Percentiles rank a stretch among this genome's conserved stretches.
These are phyloP conservation scores for Epipyxis sp. DNA, from an alignment of 108 stramenopile species.

Conservation along the genomic window DNA sequence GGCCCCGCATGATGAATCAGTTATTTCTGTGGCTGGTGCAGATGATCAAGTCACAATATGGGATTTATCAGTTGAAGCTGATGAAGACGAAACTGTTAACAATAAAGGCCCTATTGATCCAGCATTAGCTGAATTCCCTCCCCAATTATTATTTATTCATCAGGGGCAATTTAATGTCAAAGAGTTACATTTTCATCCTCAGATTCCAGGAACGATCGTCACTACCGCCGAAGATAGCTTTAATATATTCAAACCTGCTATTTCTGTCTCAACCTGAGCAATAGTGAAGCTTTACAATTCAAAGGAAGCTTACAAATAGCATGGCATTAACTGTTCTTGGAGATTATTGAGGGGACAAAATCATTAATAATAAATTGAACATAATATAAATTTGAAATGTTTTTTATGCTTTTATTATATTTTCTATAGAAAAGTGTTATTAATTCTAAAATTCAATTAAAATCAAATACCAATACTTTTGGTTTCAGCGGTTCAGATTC, in stretches of 20 bases:
- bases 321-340: too few relatives aligned
- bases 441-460: too few relatives aligned
- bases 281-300: not conserved
- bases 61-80: slow-evolving; percentile 94
- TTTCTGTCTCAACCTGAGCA: slow-evolving; percentile 9
- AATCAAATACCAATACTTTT: too few relatives aligned
- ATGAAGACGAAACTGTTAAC: slow-evolving; percentile 53
- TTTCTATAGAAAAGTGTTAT: too few relatives aligned
- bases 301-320: not conserved
- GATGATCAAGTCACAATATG: slow-evolving; percentile 82
- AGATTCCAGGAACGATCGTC: slow-evolving; percentile 88
- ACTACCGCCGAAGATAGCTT: slow-evolving; percentile 89
- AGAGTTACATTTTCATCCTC: slow-evolving; percentile 94
- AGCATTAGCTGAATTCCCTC: slow-evolving; percentile 74
- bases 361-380: too few relatives aligned
- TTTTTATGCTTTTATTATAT: too few relatives aligned
- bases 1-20: slow-evolving; percentile 92
- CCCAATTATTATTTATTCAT: slow-evolving; percentile 95
- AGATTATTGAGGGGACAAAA: too few relatives aligned
- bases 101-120: slow-evolving; percentile 35
- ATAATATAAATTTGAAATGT: too few relatives aligned
- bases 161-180: slow-evolving; percentile 83
- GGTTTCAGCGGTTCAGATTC: too few relatives aligned
- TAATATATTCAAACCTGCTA: slow-evolving; percentile 79
- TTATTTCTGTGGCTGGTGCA: slow-evolving; percentile 77